These are phyloP conservation scores for Apiotrichum siamense DNA, from an alignment of 1,284 basidiomycete genomes.

Conservation along the genomic window DNA sequence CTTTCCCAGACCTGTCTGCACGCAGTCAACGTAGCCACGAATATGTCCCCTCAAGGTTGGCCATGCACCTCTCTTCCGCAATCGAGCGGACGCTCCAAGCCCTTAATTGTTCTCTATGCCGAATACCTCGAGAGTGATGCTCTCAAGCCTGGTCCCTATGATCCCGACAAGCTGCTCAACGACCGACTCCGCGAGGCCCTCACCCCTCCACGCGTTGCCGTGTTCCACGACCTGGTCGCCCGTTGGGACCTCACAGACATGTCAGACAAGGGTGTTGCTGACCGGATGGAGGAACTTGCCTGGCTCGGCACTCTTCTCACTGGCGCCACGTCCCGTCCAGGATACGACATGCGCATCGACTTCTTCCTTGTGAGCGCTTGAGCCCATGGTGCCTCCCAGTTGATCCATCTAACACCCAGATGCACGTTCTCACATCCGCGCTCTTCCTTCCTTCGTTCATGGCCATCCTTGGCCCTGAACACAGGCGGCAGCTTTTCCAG, in stretches of 20 bases:
- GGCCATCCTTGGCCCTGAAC: constrained; percentile 23
- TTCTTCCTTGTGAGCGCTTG: constrained; percentile 55
- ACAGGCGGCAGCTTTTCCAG: constrained; percentile 53
- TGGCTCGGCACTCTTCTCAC: constrained; percentile 55
- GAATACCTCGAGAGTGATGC: constrained; percentile 13
- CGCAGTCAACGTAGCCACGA: constrained; percentile 13
- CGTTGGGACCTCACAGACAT: constrained; percentile 52
- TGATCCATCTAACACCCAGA: constrained; percentile 30
- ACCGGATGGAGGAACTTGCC: constrained; percentile 55
- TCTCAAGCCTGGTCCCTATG: constrained; percentile 55
- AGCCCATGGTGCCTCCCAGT: not conserved
- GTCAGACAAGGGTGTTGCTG: constrained; percentile 44
- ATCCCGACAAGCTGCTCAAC: constrained; percentile 53
- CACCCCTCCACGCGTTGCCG: constrained; percentile 49
- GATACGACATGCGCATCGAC: constrained; percentile 55
- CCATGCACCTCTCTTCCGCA: constrained; percentile 10
- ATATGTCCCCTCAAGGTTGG: constrained; percentile 22
- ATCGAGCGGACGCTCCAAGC: not conserved
- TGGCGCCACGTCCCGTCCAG: constrained; percentile 53
- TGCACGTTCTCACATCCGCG: constrained; percentile 62
- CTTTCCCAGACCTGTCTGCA: constrained; percentile 57
- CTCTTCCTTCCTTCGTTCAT: constrained; percentile 57
- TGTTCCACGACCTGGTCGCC: constrained; percentile 52
- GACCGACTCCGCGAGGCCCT: constrained; percentile 46
- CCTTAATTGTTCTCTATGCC: constrained; percentile 30